A percentile compares a stretch with the other conserved stretches of the same genome.
These are phyloP conservation scores for Colletotrichum abscissum DNA, from an alignment of 2,329 filamentous ascomycete genomes.

Conservation along the genomic window DNA sequence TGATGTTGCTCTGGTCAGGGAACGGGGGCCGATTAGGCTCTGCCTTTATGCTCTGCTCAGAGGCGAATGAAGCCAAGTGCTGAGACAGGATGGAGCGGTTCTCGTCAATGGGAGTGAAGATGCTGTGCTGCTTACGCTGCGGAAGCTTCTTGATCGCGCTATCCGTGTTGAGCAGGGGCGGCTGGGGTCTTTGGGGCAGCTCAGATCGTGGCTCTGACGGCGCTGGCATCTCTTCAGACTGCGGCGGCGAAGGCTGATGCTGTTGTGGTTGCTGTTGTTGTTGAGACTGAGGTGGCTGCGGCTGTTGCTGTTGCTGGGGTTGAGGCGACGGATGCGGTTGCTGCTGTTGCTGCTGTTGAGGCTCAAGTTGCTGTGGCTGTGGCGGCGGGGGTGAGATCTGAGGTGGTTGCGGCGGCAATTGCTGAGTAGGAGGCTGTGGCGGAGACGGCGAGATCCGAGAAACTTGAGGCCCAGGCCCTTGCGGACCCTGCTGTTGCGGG, in stretches of 20 bases:
- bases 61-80: slow-evolving; percentile 77
- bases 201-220: slow-evolving; percentile 60
- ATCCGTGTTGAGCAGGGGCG: slow-evolving; percentile 62
- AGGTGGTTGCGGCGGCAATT: slow-evolving; percentile 59
- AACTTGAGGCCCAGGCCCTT: slow-evolving; percentile 54
- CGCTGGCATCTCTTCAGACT: slow-evolving; percentile 60
- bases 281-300: slow-evolving; percentile 46
- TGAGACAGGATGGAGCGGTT: slow-evolving; percentile 88
- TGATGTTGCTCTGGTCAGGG: slow-evolving; percentile 34
- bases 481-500: slow-evolving; percentile 65
- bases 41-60: slow-evolving; percentile 59
- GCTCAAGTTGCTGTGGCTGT: slow-evolving; percentile 49
- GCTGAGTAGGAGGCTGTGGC: slow-evolving; percentile 66
- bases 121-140: slow-evolving; percentile 87
- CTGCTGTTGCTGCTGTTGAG: slow-evolving; percentile 43
- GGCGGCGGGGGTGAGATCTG: slow-evolving; percentile 67
- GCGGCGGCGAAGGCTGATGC: slow-evolving; percentile 53
- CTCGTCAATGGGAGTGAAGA: slow-evolving; percentile 97
- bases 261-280: slow-evolving; percentile 48
- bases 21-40: slow-evolving; percentile 43
- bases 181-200: slow-evolving; percentile 58
- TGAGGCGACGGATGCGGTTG: slow-evolving; percentile 43
- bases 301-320: slow-evolving; percentile 54
- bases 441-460: slow-evolving; percentile 69
- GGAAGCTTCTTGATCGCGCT: slow-evolving; percentile 71